Conservation (phyloP, 495 filamentous ascomycete genomes). For the Trichocladium antarcticum region DNA sequence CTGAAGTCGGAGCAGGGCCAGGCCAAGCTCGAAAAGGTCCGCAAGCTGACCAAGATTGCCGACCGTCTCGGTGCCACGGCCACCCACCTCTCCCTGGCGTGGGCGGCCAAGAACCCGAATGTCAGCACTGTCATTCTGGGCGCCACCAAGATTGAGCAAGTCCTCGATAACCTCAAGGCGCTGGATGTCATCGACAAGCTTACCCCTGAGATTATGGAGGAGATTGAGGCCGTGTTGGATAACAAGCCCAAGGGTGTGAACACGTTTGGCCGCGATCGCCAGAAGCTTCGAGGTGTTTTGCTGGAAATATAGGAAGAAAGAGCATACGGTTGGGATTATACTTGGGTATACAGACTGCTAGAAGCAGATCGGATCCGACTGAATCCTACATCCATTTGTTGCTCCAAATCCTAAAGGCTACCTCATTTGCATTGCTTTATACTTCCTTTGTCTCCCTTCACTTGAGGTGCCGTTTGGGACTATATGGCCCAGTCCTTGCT, state of each 20-base stretch:
- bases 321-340: no score
- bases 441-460: no score
- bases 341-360: no score
- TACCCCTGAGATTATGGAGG: constrained; percentile 54
- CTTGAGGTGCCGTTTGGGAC: no score
- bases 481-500: no score
- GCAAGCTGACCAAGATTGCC: constrained; percentile 47
- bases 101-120: constrained; percentile 66
- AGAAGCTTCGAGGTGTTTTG: neutral
- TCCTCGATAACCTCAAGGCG: constrained; percentile 55
- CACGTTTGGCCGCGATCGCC: constrained; percentile 14
- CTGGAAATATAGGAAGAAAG: no score
- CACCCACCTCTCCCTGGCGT: constrained; percentile 56
- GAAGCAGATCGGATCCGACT: no score
- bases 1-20: constrained; percentile 24
- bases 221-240: constrained; percentile 48
- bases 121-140: constrained; percentile 64
- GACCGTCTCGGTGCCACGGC: constrained; percentile 51
- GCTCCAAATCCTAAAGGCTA: no score
- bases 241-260: constrained; percentile 22
- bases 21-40: constrained; percentile 37
- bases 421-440: no score
- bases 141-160: constrained; percentile 58
- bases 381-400: no score
- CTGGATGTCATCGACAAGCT: constrained; percentile 52